Percentiles rank a stretch among this genome's conserved stretches.
These are phyloP conservation scores for Hortiboletus flavorubellus DNA, from an alignment of 768 basidiomycete species.

Conservation along the genomic window DNA sequence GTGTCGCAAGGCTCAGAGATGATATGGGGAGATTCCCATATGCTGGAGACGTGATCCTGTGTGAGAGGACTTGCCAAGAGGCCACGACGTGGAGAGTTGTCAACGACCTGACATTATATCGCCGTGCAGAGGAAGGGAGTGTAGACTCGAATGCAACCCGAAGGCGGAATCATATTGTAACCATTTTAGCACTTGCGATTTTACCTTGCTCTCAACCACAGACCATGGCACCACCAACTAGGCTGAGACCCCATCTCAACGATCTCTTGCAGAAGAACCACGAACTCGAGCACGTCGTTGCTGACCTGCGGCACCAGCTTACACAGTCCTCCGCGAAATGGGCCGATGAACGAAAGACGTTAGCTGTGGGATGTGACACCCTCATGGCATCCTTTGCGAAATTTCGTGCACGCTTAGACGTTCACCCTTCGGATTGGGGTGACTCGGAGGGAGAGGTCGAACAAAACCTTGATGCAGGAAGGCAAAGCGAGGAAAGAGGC, in stretches of 20 bases:
- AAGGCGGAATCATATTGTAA: neutral
- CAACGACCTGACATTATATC: neutral
- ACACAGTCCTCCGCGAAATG: conserved; percentile 29
- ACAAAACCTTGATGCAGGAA: conserved; percentile 16
- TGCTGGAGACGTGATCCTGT: conserved; percentile 10
- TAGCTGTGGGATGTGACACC: conserved; percentile 19
- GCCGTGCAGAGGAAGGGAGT: neutral
- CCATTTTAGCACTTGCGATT: neutral
- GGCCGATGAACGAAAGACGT: conserved; percentile 27
- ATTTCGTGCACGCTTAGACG: conserved; percentile 25
- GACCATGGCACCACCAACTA: conserved; percentile 26
- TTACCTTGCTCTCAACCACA: neutral
- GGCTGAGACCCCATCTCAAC: conserved; percentile 26
- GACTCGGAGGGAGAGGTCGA: conserved; percentile 27
- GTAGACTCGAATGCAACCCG: neutral
- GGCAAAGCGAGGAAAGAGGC: conserved; percentile 16
- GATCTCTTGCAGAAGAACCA: conserved; percentile 28
- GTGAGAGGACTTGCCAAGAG: conserved; percentile 7
- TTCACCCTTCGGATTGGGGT: conserved; percentile 18
- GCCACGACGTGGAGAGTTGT: neutral
- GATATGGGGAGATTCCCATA: neutral
- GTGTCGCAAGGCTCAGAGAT: neutral
- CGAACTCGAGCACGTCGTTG: conserved; percentile 28
- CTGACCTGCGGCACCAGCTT: conserved; percentile 28
- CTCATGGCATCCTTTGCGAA: conserved; percentile 33